These are phyloP conservation scores for Metarhizium brunneum DNA, from an alignment of 2,329 filamentous ascomycete genomes.

Conservation along the genomic window DNA sequence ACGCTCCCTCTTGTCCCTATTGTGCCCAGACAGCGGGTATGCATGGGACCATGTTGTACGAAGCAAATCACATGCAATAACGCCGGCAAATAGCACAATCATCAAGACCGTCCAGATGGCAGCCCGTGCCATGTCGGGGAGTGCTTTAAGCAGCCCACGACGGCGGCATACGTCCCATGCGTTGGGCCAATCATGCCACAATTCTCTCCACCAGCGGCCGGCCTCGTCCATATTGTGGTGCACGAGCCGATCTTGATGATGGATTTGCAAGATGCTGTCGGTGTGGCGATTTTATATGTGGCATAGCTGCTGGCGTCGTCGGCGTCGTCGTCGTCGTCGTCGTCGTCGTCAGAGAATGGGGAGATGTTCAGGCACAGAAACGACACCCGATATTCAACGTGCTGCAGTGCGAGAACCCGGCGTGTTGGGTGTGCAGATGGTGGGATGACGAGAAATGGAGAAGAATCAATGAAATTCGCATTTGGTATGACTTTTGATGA, in stretches of 20 bases:
- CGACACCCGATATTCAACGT: neutral
- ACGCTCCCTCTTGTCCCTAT: neutral
- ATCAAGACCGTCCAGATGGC: neutral
- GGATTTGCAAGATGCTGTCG: neutral
- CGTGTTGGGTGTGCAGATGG: neutral
- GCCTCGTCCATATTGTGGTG: neutral
- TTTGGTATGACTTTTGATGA: neutral
- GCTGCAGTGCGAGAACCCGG: neutral
- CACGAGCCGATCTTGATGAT: neutral
- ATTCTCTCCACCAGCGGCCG: neutral
- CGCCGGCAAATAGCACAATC: neutral
- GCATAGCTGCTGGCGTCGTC: neutral
- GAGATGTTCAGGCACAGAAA: neutral
- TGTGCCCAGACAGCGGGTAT: neutral
- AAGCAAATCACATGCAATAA: neutral
- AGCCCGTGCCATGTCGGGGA: neutral
- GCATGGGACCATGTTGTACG: neutral
- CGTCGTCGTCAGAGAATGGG: neutral
- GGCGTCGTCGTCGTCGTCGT: too few relatives aligned
- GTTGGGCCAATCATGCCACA: neutral
- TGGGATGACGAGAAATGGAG: neutral
- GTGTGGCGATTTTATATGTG: neutral
- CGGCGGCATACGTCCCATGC: neutral
- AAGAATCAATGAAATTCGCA: neutral
- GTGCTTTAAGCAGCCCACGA: neutral